Base-by-base conservation (phyloP, 352 stramenopile genomes). In the Lagenidium sp. region DNA sequence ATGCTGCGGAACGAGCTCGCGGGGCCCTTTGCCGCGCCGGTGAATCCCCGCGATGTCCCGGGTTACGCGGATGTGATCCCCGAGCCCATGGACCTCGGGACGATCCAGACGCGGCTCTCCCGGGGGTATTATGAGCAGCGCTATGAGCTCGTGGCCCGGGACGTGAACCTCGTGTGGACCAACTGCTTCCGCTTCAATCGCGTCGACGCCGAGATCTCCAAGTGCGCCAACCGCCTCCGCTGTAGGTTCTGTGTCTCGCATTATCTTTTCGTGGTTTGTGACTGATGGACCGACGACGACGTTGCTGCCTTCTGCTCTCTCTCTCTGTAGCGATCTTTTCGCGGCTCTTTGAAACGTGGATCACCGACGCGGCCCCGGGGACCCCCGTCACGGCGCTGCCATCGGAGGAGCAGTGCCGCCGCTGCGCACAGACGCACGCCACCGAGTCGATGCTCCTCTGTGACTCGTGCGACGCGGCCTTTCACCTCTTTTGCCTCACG, bases 61-160 rank as follows among this genome's bases (percentile, higher is more conserved):
- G 77, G 74, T 12, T 94, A 94, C 43, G 43, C 51, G 2, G 59
- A 74, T 28, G 38, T 94, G 21, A 70, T 94, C 45, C 81, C 79
- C 37, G 34, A 73, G 6, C 85, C 88, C 15, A 97, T 97, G 83
- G 91, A 98, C 55, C 56, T 98, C 4, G 77, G 77, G 4, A 97
- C 93, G 20, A 72, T 97, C 29, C 81, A 76, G 18, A 63, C 69
- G 22, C 82, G 88, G 16, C 63, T 98, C 24, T 51, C 24, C 8
- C 55, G 63, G 12, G 76, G 76, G 1, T 72, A 65, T 32, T 90
- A 91, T 43, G 62, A 84, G 22, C 47, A 75, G 23, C 65, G 63
- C 4, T 74, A 68, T 15, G 55, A 83, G 24, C 62, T 73, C 18
- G 45, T 87, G 2, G 44, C 75, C n/a, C 59, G 52, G 2, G 79